A percentile compares a stretch with the other conserved stretches of the same genome.
Evolutionary conservation across 169 alveolate species (phyloP).

Genomic region (Eimeria sp.): DNA sequence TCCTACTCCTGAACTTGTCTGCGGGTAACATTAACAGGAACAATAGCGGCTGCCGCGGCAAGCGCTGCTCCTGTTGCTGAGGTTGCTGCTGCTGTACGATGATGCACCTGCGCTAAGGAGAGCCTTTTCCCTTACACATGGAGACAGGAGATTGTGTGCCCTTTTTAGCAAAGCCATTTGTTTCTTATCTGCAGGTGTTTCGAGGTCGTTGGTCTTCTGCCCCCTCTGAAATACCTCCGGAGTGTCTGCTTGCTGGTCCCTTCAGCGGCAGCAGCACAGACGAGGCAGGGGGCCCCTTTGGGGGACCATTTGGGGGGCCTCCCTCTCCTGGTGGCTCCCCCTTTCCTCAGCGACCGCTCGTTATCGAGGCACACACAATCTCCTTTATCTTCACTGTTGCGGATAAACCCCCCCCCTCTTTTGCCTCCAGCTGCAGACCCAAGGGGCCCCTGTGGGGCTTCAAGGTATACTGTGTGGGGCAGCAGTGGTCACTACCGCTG

Average conservation of each 20-base stretch:
- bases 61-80: not conserved
- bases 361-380: not conserved
- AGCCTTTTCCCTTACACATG: too few species aligned
- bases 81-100: too few species aligned
- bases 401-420: not conserved
- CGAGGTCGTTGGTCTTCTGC: conserved; percentile 50
- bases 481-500: conserved; percentile 59
- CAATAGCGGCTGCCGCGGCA: not conserved
- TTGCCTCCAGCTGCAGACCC: not conserved
- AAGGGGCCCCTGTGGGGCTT: conserved; percentile 62
- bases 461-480: conserved; percentile 54
- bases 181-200: conserved; percentile 18
- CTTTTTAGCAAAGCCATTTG: not conserved
- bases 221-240: not conserved
- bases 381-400: not conserved
- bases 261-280: conserved; percentile 28
- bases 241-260: conserved; percentile 50
- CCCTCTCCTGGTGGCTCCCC: not conserved
- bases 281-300: conserved; percentile 17
- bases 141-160: not conserved
- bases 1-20: too few species aligned
- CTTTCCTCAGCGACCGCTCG: conserved; percentile 56
- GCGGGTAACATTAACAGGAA: too few species aligned
- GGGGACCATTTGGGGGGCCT: not conserved
- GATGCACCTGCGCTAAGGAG: too few species aligned